Percentiles rank a stretch among this genome's conserved stretches.
phyloP scores from a whole-genome alignment of 2,329 filamentous ascomycete species.

The Botrytis elliptica region DNA sequence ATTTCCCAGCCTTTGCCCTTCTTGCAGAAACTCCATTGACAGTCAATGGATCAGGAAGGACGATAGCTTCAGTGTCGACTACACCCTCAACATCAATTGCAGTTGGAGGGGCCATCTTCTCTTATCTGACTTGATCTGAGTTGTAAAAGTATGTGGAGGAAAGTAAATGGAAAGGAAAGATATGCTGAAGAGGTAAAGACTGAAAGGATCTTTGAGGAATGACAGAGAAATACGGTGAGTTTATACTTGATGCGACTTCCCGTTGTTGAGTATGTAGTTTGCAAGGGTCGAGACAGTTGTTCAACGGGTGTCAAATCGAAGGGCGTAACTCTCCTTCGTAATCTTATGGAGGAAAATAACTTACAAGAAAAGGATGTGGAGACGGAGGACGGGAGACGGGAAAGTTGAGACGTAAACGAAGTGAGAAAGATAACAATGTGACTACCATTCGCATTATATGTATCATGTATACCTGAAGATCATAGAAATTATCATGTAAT shows the following conservation, averaged over 20 bases:
- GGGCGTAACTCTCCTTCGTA: conserved; percentile 2
- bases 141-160: neutral
- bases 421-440: neutral
- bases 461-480: neutral
- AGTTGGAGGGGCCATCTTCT: conserved; percentile 45
- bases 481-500: conserved; percentile 9
- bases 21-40: conserved; percentile 65
- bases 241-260: conserved; percentile 11
- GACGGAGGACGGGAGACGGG: neutral
- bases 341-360: neutral
- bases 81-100: conserved; percentile 41
- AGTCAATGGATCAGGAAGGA: conserved; percentile 48
- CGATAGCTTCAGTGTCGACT: conserved; percentile 44
- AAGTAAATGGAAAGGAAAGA: neutral
- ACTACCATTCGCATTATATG: neutral
- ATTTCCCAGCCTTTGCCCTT: conserved; percentile 67
- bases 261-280: conserved; percentile 17
- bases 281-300: conserved; percentile 19
- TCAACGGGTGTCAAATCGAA: conserved; percentile 15
- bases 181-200: neutral
- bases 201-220: neutral
- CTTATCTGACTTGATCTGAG: neutral
- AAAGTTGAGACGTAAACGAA: neutral
- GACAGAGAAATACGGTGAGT: conserved; percentile 3
- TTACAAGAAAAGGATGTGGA: conserved; percentile 10